These are phyloP conservation scores for Trypanosoma theileri DNA, from an alignment of 208 protist species.

Conservation along the genomic window DNA sequence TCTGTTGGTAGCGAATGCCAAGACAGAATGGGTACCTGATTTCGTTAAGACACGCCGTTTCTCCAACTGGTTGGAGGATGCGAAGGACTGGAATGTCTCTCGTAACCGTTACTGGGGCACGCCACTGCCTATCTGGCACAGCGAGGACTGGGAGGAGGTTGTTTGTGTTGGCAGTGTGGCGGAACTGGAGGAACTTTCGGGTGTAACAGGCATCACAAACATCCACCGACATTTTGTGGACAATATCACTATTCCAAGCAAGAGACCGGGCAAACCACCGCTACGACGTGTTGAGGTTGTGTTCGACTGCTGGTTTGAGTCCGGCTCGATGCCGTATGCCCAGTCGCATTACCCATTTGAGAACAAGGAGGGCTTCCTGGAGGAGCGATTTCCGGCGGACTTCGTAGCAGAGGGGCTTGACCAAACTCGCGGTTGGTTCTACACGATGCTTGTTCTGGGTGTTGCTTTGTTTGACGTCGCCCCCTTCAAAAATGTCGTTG, in stretches of 20 bases:
- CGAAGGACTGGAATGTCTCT: slow-evolving; percentile 98
- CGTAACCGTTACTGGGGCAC: slow-evolving; percentile 99
- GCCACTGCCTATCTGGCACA: slow-evolving; percentile 99
- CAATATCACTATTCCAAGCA: slow-evolving; percentile 97
- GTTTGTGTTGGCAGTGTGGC: slow-evolving; percentile 94
- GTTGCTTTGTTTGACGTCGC: slow-evolving; percentile 98
- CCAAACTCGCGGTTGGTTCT: slow-evolving; percentile 99
- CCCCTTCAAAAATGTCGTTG: slow-evolving; percentile 99
- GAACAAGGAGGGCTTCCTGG: slow-evolving; percentile 94
- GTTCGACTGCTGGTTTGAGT: slow-evolving; percentile 99
- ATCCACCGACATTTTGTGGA: slow-evolving; percentile 98
- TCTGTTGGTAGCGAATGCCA: slow-evolving; percentile 94
- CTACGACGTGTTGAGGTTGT: slow-evolving; percentile 96
- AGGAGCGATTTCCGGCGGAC: slow-evolving; percentile 96
- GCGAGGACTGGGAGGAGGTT: slow-evolving; percentile 96
- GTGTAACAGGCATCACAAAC: slow-evolving; percentile 91
- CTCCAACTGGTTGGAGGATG: slow-evolving; percentile 98
- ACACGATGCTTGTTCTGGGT: slow-evolving; percentile 99
- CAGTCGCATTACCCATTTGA: slow-evolving; percentile 99
- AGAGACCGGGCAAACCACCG: slow-evolving; percentile 80
- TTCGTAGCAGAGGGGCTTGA: slow-evolving; percentile 99
- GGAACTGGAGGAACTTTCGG: slow-evolving; percentile 97
- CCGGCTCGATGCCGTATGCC: slow-evolving; percentile 99
- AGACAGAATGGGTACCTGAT: slow-evolving; percentile 98
- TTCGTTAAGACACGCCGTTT: slow-evolving; percentile 98